Evolutionary conservation across 1,284 basidiomycete species (phyloP), one percentile per base, ranked within the genome.

Genomic region (Sphagnurus paluster): DNA sequence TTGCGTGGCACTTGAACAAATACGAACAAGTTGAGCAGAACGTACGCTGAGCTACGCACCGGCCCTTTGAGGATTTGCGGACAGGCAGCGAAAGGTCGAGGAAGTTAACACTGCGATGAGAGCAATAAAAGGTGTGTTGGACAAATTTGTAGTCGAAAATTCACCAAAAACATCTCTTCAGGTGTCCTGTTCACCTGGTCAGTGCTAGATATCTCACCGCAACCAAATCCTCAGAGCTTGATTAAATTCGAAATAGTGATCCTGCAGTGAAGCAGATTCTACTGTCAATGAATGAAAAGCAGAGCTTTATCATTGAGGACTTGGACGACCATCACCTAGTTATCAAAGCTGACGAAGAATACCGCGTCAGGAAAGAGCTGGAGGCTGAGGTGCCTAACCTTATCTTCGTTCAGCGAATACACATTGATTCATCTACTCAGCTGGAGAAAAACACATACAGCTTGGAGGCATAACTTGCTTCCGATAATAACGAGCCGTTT

Each of bases 241-340:
- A n/a, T n/a, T n/a, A n/a, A n/a, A n/a, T n/a, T n/a, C n/a, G n/a
- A n/a, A n/a, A 38, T 58, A 93, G 92, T 60, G 91, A 94, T 63
- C 82, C 90, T 4, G 92, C 91, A 3, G 91, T 93, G 43, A 94
- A 94, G 67, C 91, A 94, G 63, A 93, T 94, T 45, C 75, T 93
- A 21, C 74, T 93, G 29, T 73, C 81, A 11, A 80, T 94, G 76
- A 90, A 95, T 64, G 87, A 92, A 65, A 82, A 77, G 57, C 69
- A 77, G 11, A 77, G 72, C 42, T 94, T 94, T 66, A 86, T 94
- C 56, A 88, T 93, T 48, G 86, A 93, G 59, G 92, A 95, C 57
- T 64, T 94, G 21, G 92, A 94, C 60, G 90, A 93, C 52, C 80
- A 82, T 44, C 90, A 93, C 65, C 61, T 94, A 0, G 79, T 94